Conservation (phyloP, 768 basidiomycete species). For the Paxillus rubicundulus region DNA sequence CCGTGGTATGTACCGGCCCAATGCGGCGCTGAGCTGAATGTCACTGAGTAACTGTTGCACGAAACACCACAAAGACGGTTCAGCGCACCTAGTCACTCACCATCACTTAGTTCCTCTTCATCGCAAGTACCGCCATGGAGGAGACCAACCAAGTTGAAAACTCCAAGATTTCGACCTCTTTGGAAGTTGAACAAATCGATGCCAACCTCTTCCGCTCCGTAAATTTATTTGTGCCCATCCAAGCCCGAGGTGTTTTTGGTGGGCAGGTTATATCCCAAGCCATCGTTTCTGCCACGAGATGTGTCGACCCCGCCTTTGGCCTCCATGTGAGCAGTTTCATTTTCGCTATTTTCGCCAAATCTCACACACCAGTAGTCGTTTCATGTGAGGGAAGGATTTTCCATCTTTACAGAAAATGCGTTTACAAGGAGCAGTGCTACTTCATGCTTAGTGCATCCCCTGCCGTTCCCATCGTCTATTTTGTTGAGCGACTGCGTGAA, state of each 20-base stretch:
- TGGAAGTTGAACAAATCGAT: slow-evolving; percentile 79
- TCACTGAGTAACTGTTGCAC: no score
- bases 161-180: slow-evolving; percentile 64
- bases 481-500: slow-evolving; percentile 71
- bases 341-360: not conserved
- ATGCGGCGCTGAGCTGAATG: no score
- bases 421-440: slow-evolving; percentile 56
- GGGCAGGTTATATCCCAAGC: slow-evolving; percentile 92
- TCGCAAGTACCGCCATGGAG: slow-evolving; percentile 28
- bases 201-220: slow-evolving; percentile 77
- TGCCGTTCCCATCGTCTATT: slow-evolving; percentile 71
- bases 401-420: slow-evolving; percentile 1
- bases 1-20: no score
- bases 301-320: slow-evolving; percentile 60
- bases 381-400: slow-evolving; percentile 49
- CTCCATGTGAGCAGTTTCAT: slow-evolving; percentile 58
- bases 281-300: slow-evolving; percentile 74
- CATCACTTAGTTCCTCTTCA: no score
- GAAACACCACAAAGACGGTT: not conserved
- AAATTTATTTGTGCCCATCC: slow-evolving; percentile 59
- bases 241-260: slow-evolving; percentile 76
- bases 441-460: slow-evolving; percentile 76
- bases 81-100: not conserved
- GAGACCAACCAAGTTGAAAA: slow-evolving; percentile 54
- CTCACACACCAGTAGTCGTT: slow-evolving; percentile 46